Evolutionary conservation across 805 yeast genomes (phyloP).

Genomic region (Candida yuanshanica): DNA sequence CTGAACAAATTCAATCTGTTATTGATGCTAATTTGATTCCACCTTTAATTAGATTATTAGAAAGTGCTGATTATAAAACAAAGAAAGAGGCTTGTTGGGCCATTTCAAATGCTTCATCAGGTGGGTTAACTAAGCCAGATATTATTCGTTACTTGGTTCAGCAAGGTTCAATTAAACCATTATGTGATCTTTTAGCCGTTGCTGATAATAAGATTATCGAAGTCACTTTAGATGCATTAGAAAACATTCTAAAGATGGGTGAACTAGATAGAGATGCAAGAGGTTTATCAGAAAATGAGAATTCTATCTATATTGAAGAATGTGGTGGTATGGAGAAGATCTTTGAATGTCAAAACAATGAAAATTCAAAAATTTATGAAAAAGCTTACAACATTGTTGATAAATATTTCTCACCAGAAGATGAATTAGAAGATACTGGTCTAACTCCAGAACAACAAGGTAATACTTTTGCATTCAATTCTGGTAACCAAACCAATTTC

Average conservation of each 20-base stretch:
- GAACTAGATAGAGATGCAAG: constrained; percentile 82
- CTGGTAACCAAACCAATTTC: constrained; percentile 41
- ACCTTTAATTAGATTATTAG: constrained; percentile 73
- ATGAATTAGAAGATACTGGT: constrained; percentile 64
- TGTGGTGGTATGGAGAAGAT: constrained; percentile 98
- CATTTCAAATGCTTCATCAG: constrained; percentile 93
- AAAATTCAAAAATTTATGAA: constrained; percentile 86
- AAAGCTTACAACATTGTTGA: constrained; percentile 89
- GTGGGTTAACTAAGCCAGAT: constrained; percentile 87
- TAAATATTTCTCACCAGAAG: constrained; percentile 85
- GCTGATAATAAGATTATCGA: constrained; percentile 91
- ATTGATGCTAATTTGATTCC: constrained; percentile 93
- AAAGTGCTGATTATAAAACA: constrained; percentile 88
- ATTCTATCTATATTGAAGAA: constrained; percentile 90
- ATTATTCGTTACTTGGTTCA: constrained; percentile 87
- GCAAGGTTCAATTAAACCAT: constrained; percentile 96
- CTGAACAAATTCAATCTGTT: constrained; percentile 94
- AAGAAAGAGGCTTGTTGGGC: constrained; percentile 99
- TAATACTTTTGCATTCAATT: constrained; percentile 84
- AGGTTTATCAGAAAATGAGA: constrained; percentile 67
- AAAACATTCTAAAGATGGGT: constrained; percentile 90
- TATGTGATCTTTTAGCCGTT: constrained; percentile 84
- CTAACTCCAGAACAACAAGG: constrained; percentile 75
- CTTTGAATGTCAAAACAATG: constrained; percentile 85
- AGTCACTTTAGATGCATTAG: constrained; percentile 92